Percentiles rank a stretch among this genome's conserved stretches.
These are phyloP conservation scores for Symmetrospora coprosmae DNA, from an alignment of 768 basidiomycete genomes.

Conservation along the genomic window DNA sequence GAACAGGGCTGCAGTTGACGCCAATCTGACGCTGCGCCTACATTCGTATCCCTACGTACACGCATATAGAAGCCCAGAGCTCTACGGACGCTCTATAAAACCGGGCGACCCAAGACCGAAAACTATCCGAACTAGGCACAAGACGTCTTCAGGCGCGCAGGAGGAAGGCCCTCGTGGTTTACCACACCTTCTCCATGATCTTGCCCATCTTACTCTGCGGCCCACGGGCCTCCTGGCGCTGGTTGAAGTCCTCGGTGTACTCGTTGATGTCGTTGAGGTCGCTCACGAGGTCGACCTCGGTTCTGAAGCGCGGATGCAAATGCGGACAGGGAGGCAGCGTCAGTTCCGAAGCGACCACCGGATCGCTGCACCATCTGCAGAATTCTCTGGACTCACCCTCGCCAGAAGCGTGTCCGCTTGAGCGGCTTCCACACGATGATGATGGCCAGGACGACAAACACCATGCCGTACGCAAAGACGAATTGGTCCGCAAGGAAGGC, in stretches of 20 bases:
- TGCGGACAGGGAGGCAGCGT: no score
- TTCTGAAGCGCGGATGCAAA: no score
- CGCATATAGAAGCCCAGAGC: no score
- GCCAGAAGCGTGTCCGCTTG: slow-evolving; percentile 19
- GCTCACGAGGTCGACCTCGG: slow-evolving; percentile 5
- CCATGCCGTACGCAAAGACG: slow-evolving; percentile 12
- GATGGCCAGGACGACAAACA: slow-evolving; percentile 15
- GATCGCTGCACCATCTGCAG: no score
- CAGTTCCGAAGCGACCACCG: no score
- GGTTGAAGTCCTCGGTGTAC: slow-evolving; percentile 6
- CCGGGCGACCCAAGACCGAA: no score
- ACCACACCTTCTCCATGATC: slow-evolving; percentile 6
- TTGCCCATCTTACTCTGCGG: slow-evolving; percentile 2
- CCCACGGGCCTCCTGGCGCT: background rate
- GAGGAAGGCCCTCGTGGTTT: background rate
- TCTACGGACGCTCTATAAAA: no score
- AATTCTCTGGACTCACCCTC: no score
- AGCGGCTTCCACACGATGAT: slow-evolving; percentile 12
- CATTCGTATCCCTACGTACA: no score
- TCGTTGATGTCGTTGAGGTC: slow-evolving; percentile 12
- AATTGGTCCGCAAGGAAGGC: slow-evolving; percentile 3
- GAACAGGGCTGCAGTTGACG: no score
- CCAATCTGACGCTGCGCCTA: no score
- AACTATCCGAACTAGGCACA: no score
- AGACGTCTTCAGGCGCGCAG: background rate